Conservation (phyloP, 2,329 filamentous ascomycete species). For the Gnomoniopsis sp. region DNA sequence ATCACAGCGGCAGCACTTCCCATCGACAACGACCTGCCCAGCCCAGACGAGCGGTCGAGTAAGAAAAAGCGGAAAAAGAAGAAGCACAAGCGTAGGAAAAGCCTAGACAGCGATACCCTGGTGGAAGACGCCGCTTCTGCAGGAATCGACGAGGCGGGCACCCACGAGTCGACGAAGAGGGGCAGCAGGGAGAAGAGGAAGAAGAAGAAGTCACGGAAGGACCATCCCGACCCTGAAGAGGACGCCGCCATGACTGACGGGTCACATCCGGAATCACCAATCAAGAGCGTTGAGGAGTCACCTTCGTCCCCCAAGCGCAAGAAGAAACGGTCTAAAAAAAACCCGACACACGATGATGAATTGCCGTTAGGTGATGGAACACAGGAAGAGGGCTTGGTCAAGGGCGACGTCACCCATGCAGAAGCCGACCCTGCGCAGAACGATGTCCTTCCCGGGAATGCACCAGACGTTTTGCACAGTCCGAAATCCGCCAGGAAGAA, state of each 20-base stretch:
- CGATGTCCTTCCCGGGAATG: neutral
- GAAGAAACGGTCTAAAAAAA: neutral
- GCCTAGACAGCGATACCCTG: neutral
- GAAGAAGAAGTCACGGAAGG: conserved; percentile 1
- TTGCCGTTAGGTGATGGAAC: neutral
- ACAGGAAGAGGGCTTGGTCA: neutral
- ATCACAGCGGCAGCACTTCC: neutral
- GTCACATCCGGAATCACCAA: neutral
- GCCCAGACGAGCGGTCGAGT: neutral
- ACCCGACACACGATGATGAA: neutral
- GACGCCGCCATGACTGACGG: neutral
- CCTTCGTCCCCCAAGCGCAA: neutral
- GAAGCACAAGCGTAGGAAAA: neutral
- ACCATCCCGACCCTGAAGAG: neutral
- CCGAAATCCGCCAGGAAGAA: conserved; percentile 3
- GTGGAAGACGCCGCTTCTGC: neutral
- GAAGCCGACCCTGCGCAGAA: neutral
- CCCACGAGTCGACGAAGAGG: neutral
- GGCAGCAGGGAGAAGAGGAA: conserved; percentile 2
- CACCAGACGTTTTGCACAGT: neutral
- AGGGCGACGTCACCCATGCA: neutral
- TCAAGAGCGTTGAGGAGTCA: neutral
- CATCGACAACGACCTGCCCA: neutral
- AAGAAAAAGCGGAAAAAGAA: neutral
- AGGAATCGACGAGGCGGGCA: neutral